Evolutionary conservation across 148 eudicot genomes (phyloP).

Genomic region (Diospyros lotus): DNA sequence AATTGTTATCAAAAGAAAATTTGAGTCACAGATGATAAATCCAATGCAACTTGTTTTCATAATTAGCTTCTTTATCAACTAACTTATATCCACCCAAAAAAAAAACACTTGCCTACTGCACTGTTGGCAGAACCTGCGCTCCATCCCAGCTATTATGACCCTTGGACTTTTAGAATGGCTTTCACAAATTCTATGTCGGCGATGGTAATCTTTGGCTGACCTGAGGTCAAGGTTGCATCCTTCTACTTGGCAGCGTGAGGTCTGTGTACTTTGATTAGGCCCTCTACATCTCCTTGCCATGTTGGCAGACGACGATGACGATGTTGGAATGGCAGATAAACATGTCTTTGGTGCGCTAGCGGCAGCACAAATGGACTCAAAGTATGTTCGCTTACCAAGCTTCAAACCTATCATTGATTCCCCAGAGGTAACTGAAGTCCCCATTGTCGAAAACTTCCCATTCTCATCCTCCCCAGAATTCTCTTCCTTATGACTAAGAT

Average conservation of each 20-base stretch:
- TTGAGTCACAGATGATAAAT: too few relatives aligned
- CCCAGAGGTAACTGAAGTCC: conserved; percentile 41
- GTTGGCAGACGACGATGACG: conserved; percentile 19
- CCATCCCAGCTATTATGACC: conserved; percentile 57
- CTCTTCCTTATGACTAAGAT: conserved; percentile 25
- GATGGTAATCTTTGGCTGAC: conserved; percentile 60
- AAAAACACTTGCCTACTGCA: conserved; percentile 64
- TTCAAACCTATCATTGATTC: conserved; percentile 60
- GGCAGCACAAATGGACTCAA: conserved; percentile 39
- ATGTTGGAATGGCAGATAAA: not conserved
- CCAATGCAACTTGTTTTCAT: not conserved
- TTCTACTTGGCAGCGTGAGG: conserved; percentile 52
- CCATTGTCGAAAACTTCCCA: conserved; percentile 25
- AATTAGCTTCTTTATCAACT: not conserved
- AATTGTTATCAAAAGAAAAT: too few relatives aligned
- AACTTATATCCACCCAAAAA: not conserved
- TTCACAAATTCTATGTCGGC: conserved; percentile 72
- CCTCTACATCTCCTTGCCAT: conserved; percentile 33
- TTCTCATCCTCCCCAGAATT: conserved; percentile 22
- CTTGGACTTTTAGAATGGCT: conserved; percentile 62
- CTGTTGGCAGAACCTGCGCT: conserved; percentile 69
- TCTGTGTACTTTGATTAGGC: conserved; percentile 25
- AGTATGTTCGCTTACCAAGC: conserved; percentile 59
- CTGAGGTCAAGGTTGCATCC: conserved; percentile 59
- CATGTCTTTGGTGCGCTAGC: not conserved